phyloP scores from a whole-genome alignment of 2,329 filamentous ascomycete species.

The Ascocoryne sarcoides region DNA sequence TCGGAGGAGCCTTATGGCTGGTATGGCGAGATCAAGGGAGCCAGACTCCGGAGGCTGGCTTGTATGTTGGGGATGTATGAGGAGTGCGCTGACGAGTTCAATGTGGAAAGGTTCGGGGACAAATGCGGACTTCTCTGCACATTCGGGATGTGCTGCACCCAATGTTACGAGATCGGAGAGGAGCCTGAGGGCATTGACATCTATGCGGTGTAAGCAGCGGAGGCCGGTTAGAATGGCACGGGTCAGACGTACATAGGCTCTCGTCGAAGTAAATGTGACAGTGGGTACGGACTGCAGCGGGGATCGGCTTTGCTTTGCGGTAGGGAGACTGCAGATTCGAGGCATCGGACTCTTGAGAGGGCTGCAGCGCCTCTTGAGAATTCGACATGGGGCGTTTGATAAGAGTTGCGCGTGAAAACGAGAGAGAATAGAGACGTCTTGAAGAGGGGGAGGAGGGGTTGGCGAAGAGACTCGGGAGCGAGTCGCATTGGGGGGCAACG shows the following conservation, averaged over 20 bases:
- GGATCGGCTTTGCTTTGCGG: constrained; percentile 45
- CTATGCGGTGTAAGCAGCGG: constrained; percentile 27
- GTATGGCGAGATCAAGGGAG: constrained; percentile 42
- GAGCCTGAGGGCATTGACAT: constrained; percentile 51
- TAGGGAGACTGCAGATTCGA: too few species aligned
- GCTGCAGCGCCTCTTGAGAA: too few species aligned
- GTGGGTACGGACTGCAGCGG: constrained; percentile 56
- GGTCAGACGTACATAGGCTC: constrained; percentile 48
- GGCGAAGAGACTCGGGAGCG: too few species aligned
- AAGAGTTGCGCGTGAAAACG: too few species aligned
- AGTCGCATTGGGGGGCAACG: too few species aligned
- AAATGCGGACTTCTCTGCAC: constrained; percentile 38
- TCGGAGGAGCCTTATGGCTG: constrained; percentile 62
- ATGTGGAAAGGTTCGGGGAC: constrained; percentile 66
- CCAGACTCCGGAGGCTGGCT: constrained; percentile 50
- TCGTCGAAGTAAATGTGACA: constrained; percentile 69
- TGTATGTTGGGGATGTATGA: constrained; percentile 73
- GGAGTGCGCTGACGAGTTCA: constrained; percentile 68
- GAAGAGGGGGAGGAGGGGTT: too few species aligned
- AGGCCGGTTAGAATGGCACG: neutral
- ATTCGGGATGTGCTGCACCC: constrained; percentile 33
- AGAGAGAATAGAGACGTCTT: too few species aligned
- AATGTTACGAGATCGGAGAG: constrained; percentile 54
- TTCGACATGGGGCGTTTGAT: too few species aligned
- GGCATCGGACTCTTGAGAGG: too few species aligned